Percentiles rank a stretch among this genome's conserved stretches.
Conservation (phyloP, 192 early-diverging fungal species). For the Pilaira anomala region DNA sequence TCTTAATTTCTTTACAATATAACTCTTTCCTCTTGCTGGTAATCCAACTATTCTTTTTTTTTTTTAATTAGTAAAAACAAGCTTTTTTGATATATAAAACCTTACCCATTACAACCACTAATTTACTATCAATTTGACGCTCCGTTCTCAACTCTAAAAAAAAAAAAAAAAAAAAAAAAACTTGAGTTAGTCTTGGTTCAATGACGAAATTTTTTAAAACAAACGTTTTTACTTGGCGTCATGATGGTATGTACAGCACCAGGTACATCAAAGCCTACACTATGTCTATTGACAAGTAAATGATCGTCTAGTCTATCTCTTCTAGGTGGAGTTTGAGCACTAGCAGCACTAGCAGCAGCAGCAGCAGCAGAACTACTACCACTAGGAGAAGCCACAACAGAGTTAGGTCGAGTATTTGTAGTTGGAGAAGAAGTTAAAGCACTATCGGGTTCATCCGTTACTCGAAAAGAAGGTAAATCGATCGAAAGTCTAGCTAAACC, state of each 20-base stretch:
- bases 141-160: slow-evolving; percentile 37
- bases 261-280: slow-evolving; percentile 44
- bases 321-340: background rate
- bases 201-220: background rate
- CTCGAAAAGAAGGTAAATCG: background rate
- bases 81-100: background rate
- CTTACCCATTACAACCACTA: slow-evolving; percentile 89
- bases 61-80: background rate
- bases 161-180: background rate
- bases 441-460: background rate
- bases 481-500: slow-evolving; percentile 4
- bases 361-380: background rate
- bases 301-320: background rate
- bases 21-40: slow-evolving; percentile 93
- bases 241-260: slow-evolving; percentile 46
- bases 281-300: slow-evolving; percentile 1
- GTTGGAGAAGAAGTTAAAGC: background rate
- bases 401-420: background rate
- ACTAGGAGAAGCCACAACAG: background rate
- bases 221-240: slow-evolving; percentile 41
- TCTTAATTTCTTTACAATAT: slow-evolving; percentile 93
- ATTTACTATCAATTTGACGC: slow-evolving; percentile 81
- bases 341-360: too few relatives aligned
- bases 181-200: too few relatives aligned
- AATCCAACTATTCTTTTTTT: slow-evolving; percentile 66